Percentiles rank a stretch among this genome's conserved stretches.
Conservation (phyloP, 169 alveolate species). For the Miamiensis avidus region DNA sequence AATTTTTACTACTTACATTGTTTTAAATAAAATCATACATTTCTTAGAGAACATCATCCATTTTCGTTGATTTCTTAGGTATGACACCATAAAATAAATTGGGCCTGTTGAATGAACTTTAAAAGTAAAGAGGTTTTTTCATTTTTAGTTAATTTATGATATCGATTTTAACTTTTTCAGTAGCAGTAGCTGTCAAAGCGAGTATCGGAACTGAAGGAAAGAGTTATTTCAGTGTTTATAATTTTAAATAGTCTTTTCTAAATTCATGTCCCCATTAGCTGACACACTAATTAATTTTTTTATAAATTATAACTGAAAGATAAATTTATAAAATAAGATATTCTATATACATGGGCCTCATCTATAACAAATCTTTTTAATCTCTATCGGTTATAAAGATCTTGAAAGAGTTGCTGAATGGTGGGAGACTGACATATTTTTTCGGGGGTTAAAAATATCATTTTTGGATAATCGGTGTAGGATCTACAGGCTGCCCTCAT, state of each 20-base stretch:
- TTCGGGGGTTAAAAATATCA: slow-evolving; percentile 45
- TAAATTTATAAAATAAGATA: not conserved
- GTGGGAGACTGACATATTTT: slow-evolving; percentile 19
- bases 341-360: slow-evolving; percentile 92
- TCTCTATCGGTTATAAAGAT: slow-evolving; percentile 72
- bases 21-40: slow-evolving; percentile 68
- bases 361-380: slow-evolving; percentile 96
- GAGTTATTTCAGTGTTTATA: slow-evolving; percentile 79
- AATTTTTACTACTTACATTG: slow-evolving; percentile 7
- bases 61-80: slow-evolving; percentile 61
- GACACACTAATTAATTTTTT: slow-evolving; percentile 83
- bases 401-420: slow-evolving; percentile 51
- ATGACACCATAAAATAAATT: slow-evolving; percentile 89
- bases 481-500: slow-evolving; percentile 43
- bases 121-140: slow-evolving; percentile 75
- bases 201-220: slow-evolving; percentile 94
- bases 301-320: too few species aligned
- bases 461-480: slow-evolving; percentile 49
- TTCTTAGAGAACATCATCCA: slow-evolving; percentile 58
- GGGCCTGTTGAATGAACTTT: slow-evolving; percentile 89
- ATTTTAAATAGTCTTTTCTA: slow-evolving; percentile 94
- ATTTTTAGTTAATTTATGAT: slow-evolving; percentile 86
- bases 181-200: slow-evolving; percentile 98
- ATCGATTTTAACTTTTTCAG: slow-evolving; percentile 93
- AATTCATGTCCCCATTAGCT: slow-evolving; percentile 99